phyloP scores from a whole-genome alignment of 176 grass and related monocot species.

The Aegilops bicornis region DNA sequence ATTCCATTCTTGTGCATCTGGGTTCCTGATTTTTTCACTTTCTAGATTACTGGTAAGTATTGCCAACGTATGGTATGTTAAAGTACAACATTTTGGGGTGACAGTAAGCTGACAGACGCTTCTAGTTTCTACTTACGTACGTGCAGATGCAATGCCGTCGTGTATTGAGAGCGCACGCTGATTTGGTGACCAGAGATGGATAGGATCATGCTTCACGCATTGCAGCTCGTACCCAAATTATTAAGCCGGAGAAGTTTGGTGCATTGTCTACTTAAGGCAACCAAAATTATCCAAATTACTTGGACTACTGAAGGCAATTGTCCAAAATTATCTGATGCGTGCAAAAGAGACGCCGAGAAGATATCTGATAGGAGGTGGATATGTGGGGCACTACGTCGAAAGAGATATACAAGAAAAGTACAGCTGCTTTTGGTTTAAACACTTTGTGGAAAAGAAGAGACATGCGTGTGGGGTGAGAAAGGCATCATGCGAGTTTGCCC shows the following conservation, averaged over 20 bases:
- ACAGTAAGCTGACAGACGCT: too few species aligned
- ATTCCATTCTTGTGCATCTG: not conserved
- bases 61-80: not conserved
- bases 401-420: not conserved
- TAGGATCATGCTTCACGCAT: not conserved
- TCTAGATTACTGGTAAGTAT: not conserved
- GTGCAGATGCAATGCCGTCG: not conserved
- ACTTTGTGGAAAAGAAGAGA: not conserved
- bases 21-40: not conserved
- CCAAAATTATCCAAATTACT: not conserved
- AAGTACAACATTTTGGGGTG: not conserved
- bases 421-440: not conserved
- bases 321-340: not conserved
- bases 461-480: constrained; percentile 20
- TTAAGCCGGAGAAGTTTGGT: not conserved
- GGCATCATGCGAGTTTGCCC: not conserved
- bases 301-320: not conserved
- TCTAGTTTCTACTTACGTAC: not conserved
- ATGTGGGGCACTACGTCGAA: not conserved
- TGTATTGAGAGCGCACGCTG: not conserved
- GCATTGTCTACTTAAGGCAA: not conserved
- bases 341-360: not conserved
- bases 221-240: not conserved
- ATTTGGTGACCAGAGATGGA: not conserved
- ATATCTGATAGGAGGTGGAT: not conserved